Evolutionary conservation across 345 rosid species (phyloP).

Genomic region (Passiflora organensis): DNA sequence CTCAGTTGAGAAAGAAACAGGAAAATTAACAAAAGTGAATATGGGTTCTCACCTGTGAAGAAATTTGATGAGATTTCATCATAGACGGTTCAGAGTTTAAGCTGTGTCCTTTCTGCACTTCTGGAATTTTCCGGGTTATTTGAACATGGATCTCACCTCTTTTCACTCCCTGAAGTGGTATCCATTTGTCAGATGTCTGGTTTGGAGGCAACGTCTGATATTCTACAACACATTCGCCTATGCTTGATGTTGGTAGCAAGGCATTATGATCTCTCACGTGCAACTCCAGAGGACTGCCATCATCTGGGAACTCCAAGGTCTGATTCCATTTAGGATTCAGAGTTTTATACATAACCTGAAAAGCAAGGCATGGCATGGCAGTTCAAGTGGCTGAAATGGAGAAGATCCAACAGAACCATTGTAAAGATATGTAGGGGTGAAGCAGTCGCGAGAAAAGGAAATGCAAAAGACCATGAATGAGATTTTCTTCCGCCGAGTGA

Average conservation of each 20-base stretch:
- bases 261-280: constrained; percentile 89
- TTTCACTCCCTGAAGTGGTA: constrained; percentile 93
- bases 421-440: background rate
- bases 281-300: constrained; percentile 68
- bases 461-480: too few relatives aligned
- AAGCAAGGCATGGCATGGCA: background rate
- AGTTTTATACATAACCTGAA: constrained; percentile 73
- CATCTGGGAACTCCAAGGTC: constrained; percentile 82
- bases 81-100: constrained; percentile 51
- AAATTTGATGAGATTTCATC: constrained; percentile 46
- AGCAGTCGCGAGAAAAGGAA: too few relatives aligned
- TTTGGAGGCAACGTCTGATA: constrained; percentile 82
- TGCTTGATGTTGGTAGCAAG: constrained; percentile 71
- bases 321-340: constrained; percentile 83
- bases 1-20: background rate
- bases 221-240: constrained; percentile 80
- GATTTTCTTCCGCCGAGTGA: too few relatives aligned
- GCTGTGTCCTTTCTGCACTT: constrained; percentile 41
- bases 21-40: background rate
- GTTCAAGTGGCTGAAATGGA: background rate
- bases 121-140: constrained; percentile 70
- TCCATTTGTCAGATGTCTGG: constrained; percentile 83
- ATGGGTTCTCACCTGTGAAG: constrained; percentile 40
- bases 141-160: constrained; percentile 77
- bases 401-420: background rate